These are phyloP conservation scores for Rostrohypoxylon terebratum DNA, from an alignment of 495 filamentous ascomycete genomes.

Conservation along the genomic window DNA sequence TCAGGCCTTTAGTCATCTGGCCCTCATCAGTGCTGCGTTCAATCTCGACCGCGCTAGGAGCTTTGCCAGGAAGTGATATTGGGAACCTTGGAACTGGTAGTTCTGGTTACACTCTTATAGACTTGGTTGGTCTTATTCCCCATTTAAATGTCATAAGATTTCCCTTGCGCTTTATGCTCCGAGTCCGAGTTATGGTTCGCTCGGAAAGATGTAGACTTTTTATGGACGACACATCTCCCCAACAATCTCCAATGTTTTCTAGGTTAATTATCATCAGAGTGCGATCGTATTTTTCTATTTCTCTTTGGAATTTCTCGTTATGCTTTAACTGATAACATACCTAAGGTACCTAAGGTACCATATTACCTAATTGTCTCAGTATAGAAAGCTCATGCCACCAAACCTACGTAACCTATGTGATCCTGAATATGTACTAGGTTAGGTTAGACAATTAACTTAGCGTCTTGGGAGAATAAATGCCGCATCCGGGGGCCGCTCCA, in stretches of 20 bases:
- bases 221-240: too few relatives aligned
- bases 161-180: neutral
- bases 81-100: too few relatives aligned
- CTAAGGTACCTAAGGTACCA: neutral
- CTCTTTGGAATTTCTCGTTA: too few relatives aligned
- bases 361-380: neutral
- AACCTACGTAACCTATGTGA: neutral
- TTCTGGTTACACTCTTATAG: neutral
- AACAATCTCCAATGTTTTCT: too few relatives aligned
- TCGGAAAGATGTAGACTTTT: too few relatives aligned
- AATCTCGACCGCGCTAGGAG: slow-evolving; percentile 68
- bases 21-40: slow-evolving; percentile 77
- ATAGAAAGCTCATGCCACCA: neutral
- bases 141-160: neutral
- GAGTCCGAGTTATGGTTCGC: neutral
- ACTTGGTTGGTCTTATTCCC: neutral
- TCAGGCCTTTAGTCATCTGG: slow-evolving; percentile 79
- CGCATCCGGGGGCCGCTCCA: neutral
- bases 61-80: slow-evolving; percentile 24
- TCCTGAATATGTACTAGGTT: too few relatives aligned
- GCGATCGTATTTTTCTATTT: too few relatives aligned
- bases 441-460: neutral
- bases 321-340: too few relatives aligned
- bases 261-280: too few relatives aligned
- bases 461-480: neutral